A percentile compares a stretch with the other conserved stretches of the same genome.
Evolutionary conservation across 495 filamentous ascomycete genomes (phyloP).

Genomic region (Lepraria neglecta): DNA sequence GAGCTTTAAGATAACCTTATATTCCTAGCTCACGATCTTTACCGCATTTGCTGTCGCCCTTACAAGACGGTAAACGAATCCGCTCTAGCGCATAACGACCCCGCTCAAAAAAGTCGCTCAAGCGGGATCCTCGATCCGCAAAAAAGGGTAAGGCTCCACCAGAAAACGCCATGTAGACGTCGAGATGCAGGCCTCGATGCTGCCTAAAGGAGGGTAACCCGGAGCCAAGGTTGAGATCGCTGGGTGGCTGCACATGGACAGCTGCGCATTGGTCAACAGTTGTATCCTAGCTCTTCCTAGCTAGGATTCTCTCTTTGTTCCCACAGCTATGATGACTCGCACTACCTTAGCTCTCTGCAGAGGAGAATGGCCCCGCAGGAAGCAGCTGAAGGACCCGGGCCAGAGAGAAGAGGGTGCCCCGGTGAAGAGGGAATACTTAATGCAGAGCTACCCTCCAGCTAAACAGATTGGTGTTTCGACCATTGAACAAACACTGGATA

Average conservation of each 20-base stretch:
- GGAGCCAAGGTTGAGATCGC: slow-evolving; percentile 2
- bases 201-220: background rate
- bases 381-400: background rate
- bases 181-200: background rate
- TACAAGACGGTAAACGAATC: background rate
- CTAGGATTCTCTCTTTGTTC: background rate
- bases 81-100: slow-evolving; percentile 9
- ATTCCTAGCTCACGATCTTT: background rate
- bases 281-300: background rate
- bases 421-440: background rate
- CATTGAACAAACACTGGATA: background rate
- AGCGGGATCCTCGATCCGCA: slow-evolving; percentile 6
- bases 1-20: slow-evolving; percentile 10
- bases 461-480: too few species aligned
- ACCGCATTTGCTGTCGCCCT: background rate
- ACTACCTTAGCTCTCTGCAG: slow-evolving; percentile 6
- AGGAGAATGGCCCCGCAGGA: background rate
- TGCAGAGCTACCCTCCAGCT: background rate
- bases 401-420: background rate
- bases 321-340: background rate
- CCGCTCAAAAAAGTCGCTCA: background rate
- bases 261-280: background rate
- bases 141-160: background rate
- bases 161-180: background rate
- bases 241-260: too few species aligned